Evolutionary conservation across 2,329 filamentous ascomycete genomes (phyloP), one percentile per base, ranked within the genome.

Genomic region (Aspergillus transmontanensis): DNA sequence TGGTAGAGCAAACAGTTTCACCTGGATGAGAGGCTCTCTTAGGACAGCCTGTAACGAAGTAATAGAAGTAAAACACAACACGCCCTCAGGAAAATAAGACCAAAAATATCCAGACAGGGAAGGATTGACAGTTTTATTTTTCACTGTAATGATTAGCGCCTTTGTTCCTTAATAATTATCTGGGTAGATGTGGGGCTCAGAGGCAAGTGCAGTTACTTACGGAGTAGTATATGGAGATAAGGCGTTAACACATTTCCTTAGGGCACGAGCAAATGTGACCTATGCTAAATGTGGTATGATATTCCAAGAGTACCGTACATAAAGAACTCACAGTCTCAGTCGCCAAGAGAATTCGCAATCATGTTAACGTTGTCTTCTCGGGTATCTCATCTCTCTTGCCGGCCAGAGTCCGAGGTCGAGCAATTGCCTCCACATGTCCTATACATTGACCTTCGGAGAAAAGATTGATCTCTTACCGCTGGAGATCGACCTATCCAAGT

Each of bases 111-210:
- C 6, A 10, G n/a, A 23, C 50, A 41, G 46, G 59, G 55, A 55
- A 36, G 41, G 57, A 59, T 62, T 64, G 36, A 43, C 57, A 57
- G 19, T 51, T 59, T 57, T 64, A 59, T 59, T 64, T 64, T 39
- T 36, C 54, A 45, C 34, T 34, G 43, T 34, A 28, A 50, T 32
- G 23, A 43, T 39, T 61, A 61, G 59, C 43, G 59, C 41, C 59
- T 34, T 41, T 46, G 51, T 50, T 56, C 23, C 34, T 62, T 56
- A 64, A 51, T 62, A 58, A 59, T 41, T 26, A 23, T 21, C 46
- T 59, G 36, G 32, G 19, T 34, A 62, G 55, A n/a, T 51, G 65
- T 71, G 67, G 67, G 65, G 65, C 64, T 53, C 12, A 50, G 21
- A 50, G 23, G 41, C 12, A 51, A 51, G 32, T 51, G 48, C 48